These are phyloP conservation scores for Tephrocybe sp. DNA, from an alignment of 768 basidiomycete genomes.

Conservation along the genomic window DNA sequence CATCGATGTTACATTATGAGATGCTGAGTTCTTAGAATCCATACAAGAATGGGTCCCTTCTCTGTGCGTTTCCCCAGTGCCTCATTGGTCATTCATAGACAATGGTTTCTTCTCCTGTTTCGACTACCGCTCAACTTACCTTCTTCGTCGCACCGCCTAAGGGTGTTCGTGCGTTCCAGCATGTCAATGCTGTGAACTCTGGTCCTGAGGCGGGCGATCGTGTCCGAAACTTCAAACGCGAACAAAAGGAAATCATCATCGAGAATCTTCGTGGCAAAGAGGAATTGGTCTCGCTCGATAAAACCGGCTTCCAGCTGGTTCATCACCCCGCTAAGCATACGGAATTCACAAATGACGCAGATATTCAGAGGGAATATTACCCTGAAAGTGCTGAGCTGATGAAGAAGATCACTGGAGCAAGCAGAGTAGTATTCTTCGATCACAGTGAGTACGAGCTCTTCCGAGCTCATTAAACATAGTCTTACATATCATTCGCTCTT, in stretches of 20 bases:
- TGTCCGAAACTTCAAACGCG: slow-evolving; percentile 19
- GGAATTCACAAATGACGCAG: slow-evolving; percentile 45
- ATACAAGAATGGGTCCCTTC: too few relatives aligned
- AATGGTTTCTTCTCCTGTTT: slow-evolving; percentile 1
- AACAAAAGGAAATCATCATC: slow-evolving; percentile 33
- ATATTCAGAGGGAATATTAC: slow-evolving; percentile 54
- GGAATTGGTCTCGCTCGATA: slow-evolving; percentile 41
- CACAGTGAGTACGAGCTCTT: slow-evolving; percentile 44
- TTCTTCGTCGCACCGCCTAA: slow-evolving; percentile 22
- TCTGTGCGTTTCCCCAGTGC: too few relatives aligned
- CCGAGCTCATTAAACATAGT: neutral
- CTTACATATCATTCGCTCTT: neutral
- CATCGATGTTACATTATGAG: too few relatives aligned
- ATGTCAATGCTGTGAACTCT: slow-evolving; percentile 24
- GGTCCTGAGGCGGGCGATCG: slow-evolving; percentile 21
- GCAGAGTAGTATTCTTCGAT: slow-evolving; percentile 57
- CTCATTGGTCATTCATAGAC: too few relatives aligned
- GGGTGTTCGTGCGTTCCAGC: slow-evolving; percentile 24
- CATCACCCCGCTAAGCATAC: slow-evolving; percentile 36
- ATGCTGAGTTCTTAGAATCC: too few relatives aligned
- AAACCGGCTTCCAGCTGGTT: slow-evolving; percentile 45
- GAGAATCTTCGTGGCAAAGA: slow-evolving; percentile 58
- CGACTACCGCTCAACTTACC: slow-evolving; percentile 13
- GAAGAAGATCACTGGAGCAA: slow-evolving; percentile 58
- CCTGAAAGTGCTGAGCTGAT: slow-evolving; percentile 55